Conservation (phyloP, 2,329 filamentous ascomycete genomes). For the Pseudogymnoascus sp. region DNA sequence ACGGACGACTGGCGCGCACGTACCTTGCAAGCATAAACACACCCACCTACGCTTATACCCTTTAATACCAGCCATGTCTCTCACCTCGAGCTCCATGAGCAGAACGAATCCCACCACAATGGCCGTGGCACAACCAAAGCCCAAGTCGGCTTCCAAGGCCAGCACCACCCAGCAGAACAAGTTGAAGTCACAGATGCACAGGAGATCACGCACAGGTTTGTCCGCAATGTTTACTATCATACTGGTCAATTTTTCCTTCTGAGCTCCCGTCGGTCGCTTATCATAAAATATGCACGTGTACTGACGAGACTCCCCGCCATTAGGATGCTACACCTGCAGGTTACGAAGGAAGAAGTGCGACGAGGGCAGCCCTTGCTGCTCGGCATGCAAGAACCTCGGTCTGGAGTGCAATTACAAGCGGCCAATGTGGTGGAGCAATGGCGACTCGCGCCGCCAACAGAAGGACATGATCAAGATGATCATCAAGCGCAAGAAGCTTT, state of each 20-base stretch:
- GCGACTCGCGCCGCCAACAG: slow-evolving; percentile 72
- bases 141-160: slow-evolving; percentile 49
- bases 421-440: slow-evolving; percentile 95
- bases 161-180: slow-evolving; percentile 44
- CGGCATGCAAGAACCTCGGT: slow-evolving; percentile 61
- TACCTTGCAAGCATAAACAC: neutral
- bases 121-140: slow-evolving; percentile 53
- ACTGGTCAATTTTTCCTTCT: slow-evolving; percentile 23
- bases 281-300: slow-evolving; percentile 26
- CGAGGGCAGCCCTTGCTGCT: slow-evolving; percentile 53
- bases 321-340: slow-evolving; percentile 61
- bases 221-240: slow-evolving; percentile 23
- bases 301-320: slow-evolving; percentile 19
- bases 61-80: slow-evolving; percentile 57
- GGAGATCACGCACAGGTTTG: slow-evolving; percentile 88
- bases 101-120: slow-evolving; percentile 35
- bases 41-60: slow-evolving; percentile 31
- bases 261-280: slow-evolving; percentile 11
- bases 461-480: slow-evolving; percentile 96
- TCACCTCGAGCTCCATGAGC: slow-evolving; percentile 41
- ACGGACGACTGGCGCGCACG: neutral
- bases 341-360: slow-evolving; percentile 62
- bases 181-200: slow-evolving; percentile 78
- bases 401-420: slow-evolving; percentile 93
- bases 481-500: slow-evolving; percentile 94